These are phyloP conservation scores for Protoeuglena noctilucae DNA, from an alignment of 139 green algal species.

Conservation along the genomic window DNA sequence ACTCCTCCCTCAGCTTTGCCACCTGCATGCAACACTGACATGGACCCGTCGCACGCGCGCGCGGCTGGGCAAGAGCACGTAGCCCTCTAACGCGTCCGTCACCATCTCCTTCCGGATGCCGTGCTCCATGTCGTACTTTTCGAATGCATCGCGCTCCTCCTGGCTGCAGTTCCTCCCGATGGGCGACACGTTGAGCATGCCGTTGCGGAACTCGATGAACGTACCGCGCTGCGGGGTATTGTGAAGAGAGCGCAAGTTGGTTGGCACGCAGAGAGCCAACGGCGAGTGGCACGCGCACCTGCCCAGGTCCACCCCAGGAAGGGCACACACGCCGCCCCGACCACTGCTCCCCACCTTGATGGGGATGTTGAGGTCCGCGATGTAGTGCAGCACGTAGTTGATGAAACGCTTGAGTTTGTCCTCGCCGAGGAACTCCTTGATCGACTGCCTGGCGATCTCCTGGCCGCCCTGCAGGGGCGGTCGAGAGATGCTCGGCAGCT, in stretches of 20 bases:
- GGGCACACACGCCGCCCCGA: no score
- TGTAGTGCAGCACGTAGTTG: conserved; percentile 86
- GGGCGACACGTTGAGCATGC: conserved; percentile 96
- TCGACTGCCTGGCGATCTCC: conserved; percentile 41
- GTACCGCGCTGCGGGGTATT: conserved; percentile 67
- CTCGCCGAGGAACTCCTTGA: conserved; percentile 39
- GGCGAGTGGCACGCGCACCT: no score
- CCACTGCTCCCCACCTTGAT: no score
- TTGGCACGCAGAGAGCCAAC: no score
- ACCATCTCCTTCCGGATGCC: conserved; percentile 22
- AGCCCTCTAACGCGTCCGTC: not conserved
- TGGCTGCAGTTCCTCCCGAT: conserved; percentile 96
- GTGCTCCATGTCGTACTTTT: conserved; percentile 61
- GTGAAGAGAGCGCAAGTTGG: not conserved
- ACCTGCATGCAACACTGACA: no score
- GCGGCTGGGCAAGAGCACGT: no score
- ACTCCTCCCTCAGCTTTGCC: conserved; percentile 55
- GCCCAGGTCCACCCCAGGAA: no score
- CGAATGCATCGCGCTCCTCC: conserved; percentile 88
- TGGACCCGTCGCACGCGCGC: no score
- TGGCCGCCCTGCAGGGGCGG: no score
- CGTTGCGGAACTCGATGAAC: conserved; percentile 97
- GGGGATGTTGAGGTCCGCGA: conserved; percentile 93
- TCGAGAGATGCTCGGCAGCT: no score
- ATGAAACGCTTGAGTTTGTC: conserved; percentile 41